Conservation (phyloP, 106 monocot genomes). For the Allium cepa region DNA sequence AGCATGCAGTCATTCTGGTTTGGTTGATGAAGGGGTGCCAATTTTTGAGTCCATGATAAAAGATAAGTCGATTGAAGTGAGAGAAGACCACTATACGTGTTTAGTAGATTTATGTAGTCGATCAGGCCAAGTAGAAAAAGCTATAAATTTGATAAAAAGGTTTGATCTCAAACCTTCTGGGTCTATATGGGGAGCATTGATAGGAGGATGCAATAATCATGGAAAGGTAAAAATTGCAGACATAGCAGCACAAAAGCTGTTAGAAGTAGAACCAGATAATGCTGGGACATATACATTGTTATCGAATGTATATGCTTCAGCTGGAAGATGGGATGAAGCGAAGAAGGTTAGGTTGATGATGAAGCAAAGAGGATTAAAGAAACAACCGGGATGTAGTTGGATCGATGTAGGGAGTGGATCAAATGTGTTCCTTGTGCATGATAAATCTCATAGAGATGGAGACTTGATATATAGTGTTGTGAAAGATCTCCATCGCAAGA, state of each 20-base stretch:
- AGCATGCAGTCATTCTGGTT: slow-evolving; percentile 79
- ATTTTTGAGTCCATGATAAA: slow-evolving; percentile 31
- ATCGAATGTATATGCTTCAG: slow-evolving; percentile 74
- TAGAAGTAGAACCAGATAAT: slow-evolving; percentile 43
- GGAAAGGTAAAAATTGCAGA: slow-evolving; percentile 40
- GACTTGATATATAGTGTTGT: slow-evolving; percentile 40
- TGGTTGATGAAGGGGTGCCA: slow-evolving; percentile 49
- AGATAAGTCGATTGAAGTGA: slow-evolving; percentile 39
- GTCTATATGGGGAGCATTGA: slow-evolving; percentile 55
- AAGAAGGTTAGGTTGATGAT: slow-evolving; percentile 49
- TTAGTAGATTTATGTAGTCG: slow-evolving; percentile 70
- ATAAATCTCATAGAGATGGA: slow-evolving; percentile 37
- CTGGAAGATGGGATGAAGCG: slow-evolving; percentile 50
- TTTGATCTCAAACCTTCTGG: slow-evolving; percentile 22
- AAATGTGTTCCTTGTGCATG: slow-evolving; percentile 63
- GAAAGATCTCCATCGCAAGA: slow-evolving; percentile 50
- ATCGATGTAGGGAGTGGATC: slow-evolving; percentile 48
- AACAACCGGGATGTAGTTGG: slow-evolving; percentile 90
- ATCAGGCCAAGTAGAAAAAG: slow-evolving; percentile 48
- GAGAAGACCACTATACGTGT: slow-evolving; percentile 74
- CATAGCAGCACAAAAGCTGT: slow-evolving; percentile 44
- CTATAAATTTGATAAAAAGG: slow-evolving; percentile 26
- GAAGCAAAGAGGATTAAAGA: slow-evolving; percentile 63
- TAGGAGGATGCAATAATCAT: slow-evolving; percentile 60
- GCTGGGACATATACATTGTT: slow-evolving; percentile 53